These are phyloP conservation scores for Hypoxylon sp. DNA, from an alignment of 2,329 filamentous ascomycete genomes.

Conservation along the genomic window DNA sequence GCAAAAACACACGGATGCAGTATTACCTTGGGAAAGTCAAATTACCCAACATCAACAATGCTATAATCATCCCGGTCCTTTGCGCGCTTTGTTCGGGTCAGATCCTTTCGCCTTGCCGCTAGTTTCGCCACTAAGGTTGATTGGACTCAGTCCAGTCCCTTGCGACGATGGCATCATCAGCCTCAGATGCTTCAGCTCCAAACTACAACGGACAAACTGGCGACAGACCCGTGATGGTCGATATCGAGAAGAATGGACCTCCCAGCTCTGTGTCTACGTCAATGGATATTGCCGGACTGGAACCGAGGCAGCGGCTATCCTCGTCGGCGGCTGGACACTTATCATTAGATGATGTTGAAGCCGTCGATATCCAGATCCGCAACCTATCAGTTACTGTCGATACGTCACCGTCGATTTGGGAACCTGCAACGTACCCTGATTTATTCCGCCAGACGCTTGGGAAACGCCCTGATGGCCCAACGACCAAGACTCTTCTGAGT, in stretches of 20 bases:
- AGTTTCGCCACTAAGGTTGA: slow-evolving; percentile 1
- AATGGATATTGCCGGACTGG: slow-evolving; percentile 35
- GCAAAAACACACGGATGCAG: slow-evolving; percentile 7
- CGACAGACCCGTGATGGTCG: slow-evolving; percentile 17
- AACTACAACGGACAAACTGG: slow-evolving; percentile 19
- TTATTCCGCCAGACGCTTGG: slow-evolving; percentile 57
- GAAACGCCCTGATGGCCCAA: slow-evolving; percentile 49
- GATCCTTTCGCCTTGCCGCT: not conserved
- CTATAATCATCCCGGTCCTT: slow-evolving; percentile 26
- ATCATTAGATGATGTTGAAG: slow-evolving; percentile 58
- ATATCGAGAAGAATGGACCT: slow-evolving; percentile 38
- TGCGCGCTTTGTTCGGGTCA: slow-evolving; percentile 13
- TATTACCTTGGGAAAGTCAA: not conserved
- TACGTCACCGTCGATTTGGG: slow-evolving; percentile 68
- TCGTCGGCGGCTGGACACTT: slow-evolving; percentile 40
- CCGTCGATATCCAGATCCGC: slow-evolving; percentile 63
- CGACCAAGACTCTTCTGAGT: slow-evolving; percentile 70
- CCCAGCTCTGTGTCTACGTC: slow-evolving; percentile 41
- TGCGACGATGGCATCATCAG: slow-evolving; percentile 28
- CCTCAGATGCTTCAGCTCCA: slow-evolving; percentile 2
- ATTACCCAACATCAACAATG: slow-evolving; percentile 20
- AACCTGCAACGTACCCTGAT: slow-evolving; percentile 63
- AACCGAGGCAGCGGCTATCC: slow-evolving; percentile 26
- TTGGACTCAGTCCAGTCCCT: not conserved
- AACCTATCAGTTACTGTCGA: slow-evolving; percentile 69